Evolutionary conservation across 306 rosid species (phyloP).

Genomic region (Sechiopsis laciniata): DNA sequence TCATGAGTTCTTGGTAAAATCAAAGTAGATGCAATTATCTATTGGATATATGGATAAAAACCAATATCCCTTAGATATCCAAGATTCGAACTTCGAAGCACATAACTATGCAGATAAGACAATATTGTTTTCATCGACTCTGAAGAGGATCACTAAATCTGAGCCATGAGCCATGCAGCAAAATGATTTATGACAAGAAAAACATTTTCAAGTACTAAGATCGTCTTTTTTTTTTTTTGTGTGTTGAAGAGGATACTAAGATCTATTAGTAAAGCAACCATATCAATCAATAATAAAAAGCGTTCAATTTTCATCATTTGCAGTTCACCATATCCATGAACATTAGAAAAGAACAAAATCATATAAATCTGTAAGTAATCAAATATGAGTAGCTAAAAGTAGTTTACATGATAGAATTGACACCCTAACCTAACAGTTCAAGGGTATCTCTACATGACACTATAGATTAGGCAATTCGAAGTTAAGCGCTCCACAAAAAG

Average conservation of each 20-base stretch:
- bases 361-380: too few species aligned
- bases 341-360: too few species aligned
- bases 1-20: neutral
- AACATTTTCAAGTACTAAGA: neutral
- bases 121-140: neutral
- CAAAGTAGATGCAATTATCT: too few species aligned
- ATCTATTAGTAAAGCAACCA: neutral
- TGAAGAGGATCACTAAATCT: neutral
- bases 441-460: neutral
- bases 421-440: neutral
- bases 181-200: neutral
- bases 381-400: too few species aligned
- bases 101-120: neutral
- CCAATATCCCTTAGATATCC: constrained; percentile 4
- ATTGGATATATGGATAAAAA: neutral
- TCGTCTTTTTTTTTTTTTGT: neutral
- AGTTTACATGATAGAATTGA: too few species aligned
- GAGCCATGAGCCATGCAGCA: constrained; percentile 3
- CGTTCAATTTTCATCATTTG: neutral
- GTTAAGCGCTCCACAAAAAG: constrained; percentile 5
- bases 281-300: neutral
- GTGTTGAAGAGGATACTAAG: neutral
- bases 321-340: neutral
- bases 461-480: neutral
- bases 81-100: neutral